Evolutionary conservation across 1,284 basidiomycete genomes (phyloP).

Genomic region (Sanguinoderma infundibulare): DNA sequence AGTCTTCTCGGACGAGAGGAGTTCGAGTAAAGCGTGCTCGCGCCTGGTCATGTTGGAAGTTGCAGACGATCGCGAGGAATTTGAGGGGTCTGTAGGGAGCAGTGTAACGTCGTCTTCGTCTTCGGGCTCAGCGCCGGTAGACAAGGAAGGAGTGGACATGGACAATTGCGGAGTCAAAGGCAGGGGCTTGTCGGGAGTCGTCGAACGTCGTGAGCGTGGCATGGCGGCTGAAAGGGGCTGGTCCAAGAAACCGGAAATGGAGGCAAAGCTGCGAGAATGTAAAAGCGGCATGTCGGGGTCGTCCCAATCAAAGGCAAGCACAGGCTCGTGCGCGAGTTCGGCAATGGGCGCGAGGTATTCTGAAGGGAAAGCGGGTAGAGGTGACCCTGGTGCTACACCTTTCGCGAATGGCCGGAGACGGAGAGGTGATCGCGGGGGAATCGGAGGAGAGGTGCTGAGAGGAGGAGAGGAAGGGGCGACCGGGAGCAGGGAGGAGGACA

Average conservation of each 20-base stretch:
- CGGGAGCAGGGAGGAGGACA: constrained; percentile 27
- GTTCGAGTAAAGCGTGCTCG: constrained; percentile 82
- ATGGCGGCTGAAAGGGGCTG: constrained; percentile 12
- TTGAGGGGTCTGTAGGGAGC: constrained; percentile 10
- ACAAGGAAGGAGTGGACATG: constrained; percentile 13
- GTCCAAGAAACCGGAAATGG: constrained; percentile 37
- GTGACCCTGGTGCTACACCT: constrained; percentile 10
- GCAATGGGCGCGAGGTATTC: constrained; percentile 9
- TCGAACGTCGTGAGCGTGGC: constrained; percentile 17
- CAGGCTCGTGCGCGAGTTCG: neutral
- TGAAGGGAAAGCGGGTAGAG: constrained; percentile 10
- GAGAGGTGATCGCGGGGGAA: constrained; percentile 38
- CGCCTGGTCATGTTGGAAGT: constrained; percentile 61
- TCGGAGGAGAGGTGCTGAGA: constrained; percentile 32
- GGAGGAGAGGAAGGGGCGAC: constrained; percentile 23
- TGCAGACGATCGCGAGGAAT: constrained; percentile 25
- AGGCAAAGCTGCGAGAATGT: constrained; percentile 36
- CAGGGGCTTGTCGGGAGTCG: constrained; percentile 39
- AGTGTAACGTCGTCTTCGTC: constrained; percentile 23
- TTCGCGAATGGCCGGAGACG: constrained; percentile 23
- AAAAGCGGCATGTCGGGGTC: constrained; percentile 30
- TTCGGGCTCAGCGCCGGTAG: constrained; percentile 10
- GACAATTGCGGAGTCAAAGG: constrained; percentile 34
- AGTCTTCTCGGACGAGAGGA: constrained; percentile 83
- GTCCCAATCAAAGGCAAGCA: neutral